Evolutionary conservation across 768 basidiomycete species (phyloP).

Genomic region (Pleurotus salmoneostramineus): DNA sequence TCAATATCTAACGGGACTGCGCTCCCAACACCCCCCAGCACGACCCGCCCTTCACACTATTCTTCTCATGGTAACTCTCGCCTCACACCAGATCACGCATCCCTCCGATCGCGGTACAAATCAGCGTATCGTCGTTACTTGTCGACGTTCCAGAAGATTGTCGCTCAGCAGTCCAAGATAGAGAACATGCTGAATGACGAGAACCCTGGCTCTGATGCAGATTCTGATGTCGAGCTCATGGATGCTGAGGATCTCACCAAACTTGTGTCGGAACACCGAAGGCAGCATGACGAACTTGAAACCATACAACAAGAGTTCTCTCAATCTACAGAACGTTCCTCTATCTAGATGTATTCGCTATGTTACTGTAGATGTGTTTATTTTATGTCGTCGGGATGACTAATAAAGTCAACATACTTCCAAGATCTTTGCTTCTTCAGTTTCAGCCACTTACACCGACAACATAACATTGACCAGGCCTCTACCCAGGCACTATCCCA

Average conservation of each 20-base stretch:
- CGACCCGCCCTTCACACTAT: conserved; percentile 13
- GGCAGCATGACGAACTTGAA: conserved; percentile 50
- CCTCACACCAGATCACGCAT: conserved; percentile 44
- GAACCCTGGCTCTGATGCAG: conserved; percentile 32
- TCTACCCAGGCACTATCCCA: neutral
- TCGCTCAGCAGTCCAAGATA: conserved; percentile 47
- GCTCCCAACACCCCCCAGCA: conserved; percentile 23
- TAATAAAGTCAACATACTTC: neutral
- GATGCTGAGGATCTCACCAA: conserved; percentile 47
- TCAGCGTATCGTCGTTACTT: conserved; percentile 50
- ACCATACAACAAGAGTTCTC: conserved; percentile 38
- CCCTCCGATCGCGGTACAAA: conserved; percentile 51
- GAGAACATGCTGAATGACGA: conserved; percentile 44
- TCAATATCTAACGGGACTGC: conserved; percentile 13
- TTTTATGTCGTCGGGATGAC: neutral
- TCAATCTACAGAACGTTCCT: conserved; percentile 12
- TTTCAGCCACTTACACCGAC: too few species aligned
- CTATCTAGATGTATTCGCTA: too few species aligned
- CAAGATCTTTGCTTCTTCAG: too few species aligned
- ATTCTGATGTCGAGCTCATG: conserved; percentile 52
- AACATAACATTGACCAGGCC: too few species aligned
- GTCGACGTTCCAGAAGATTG: conserved; percentile 38
- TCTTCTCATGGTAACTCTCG: conserved; percentile 18
- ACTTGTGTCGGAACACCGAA: conserved; percentile 39
- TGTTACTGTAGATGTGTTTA: neutral